These are phyloP conservation scores for Nakaseomyces kungkrabaensis DNA, from an alignment of 1,139 yeast species.

Conservation along the genomic window DNA sequence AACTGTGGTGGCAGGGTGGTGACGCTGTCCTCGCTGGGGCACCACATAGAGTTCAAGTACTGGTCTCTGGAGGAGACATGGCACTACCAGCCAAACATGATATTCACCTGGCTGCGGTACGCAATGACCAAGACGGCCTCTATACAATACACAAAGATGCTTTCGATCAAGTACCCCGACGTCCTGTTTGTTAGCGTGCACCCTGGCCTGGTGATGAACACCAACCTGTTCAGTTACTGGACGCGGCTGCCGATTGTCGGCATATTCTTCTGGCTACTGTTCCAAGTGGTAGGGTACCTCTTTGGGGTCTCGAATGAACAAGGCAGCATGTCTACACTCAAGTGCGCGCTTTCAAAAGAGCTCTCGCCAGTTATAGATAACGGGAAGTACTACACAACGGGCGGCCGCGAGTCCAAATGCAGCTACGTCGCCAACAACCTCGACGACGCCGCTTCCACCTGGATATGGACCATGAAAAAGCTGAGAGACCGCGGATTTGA, in stretches of 20 bases:
- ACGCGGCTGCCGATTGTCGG: constrained; percentile 72
- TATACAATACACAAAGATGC: constrained; percentile 59
- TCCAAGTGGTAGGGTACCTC: constrained; percentile 55
- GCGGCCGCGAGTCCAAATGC: constrained; percentile 46
- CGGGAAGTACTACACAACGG: constrained; percentile 59
- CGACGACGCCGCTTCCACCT: constrained; percentile 58
- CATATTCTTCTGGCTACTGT: constrained; percentile 54
- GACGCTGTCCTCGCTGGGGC: constrained; percentile 63
- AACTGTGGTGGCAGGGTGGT: constrained; percentile 43
- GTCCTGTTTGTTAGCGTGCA: constrained; percentile 61
- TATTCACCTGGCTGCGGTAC: constrained; percentile 73
- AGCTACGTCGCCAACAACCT: constrained; percentile 49
- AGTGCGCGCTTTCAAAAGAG: constrained; percentile 50
- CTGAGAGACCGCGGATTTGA: constrained; percentile 43
- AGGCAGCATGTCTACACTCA: constrained; percentile 59
- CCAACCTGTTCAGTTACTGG: constrained; percentile 66
- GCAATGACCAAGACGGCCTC: constrained; percentile 75
- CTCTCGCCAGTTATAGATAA: constrained; percentile 46
- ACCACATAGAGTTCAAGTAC: constrained; percentile 43
- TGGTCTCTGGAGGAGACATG: constrained; percentile 45
- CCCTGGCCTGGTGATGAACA: constrained; percentile 79
- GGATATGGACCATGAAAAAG: constrained; percentile 76
- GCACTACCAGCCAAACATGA: constrained; percentile 49
- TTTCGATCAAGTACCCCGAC: constrained; percentile 58
- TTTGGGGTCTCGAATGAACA: constrained; percentile 66